Evolutionary conservation across 768 basidiomycete species (phyloP).

Genomic region (Pulveroboletus sp.): DNA sequence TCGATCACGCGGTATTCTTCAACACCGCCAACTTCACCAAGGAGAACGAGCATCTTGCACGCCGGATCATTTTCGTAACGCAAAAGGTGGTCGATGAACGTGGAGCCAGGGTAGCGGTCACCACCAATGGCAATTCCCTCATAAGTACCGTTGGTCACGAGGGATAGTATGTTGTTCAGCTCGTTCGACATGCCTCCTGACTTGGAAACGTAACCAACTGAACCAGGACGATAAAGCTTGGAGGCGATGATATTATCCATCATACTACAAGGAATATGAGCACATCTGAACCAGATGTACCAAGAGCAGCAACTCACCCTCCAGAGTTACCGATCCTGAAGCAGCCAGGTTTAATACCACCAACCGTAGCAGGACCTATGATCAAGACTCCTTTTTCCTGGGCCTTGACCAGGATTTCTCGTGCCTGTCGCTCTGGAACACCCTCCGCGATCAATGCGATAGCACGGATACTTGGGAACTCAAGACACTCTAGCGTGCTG

Average conservation of each 20-base stretch:
- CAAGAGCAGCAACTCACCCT: slow-evolving; percentile 51
- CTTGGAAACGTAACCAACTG: slow-evolving; percentile 98
- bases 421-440: slow-evolving; percentile 95
- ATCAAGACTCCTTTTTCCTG: slow-evolving; percentile 84
- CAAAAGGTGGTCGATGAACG: slow-evolving; percentile 97
- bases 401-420: slow-evolving; percentile 91
- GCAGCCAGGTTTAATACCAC: slow-evolving; percentile 99
- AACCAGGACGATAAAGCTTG: slow-evolving; percentile 96
- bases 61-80: slow-evolving; percentile 96
- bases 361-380: slow-evolving; percentile 95
- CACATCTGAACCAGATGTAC: neutral
- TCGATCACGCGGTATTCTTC: slow-evolving; percentile 99
- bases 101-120: slow-evolving; percentile 97
- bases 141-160: slow-evolving; percentile 96
- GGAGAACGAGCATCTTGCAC: slow-evolving; percentile 98
- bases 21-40: slow-evolving; percentile 97
- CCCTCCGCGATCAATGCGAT: slow-evolving; percentile 98
- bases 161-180: slow-evolving; percentile 97
- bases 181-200: slow-evolving; percentile 99
- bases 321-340: slow-evolving; percentile 99
- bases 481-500: slow-evolving; percentile 88
- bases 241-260: slow-evolving; percentile 99
- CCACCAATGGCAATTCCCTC: slow-evolving; percentile 99
- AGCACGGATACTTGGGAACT: slow-evolving; percentile 37
- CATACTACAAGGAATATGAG: slow-evolving; percentile 53